phyloP scores from a whole-genome alignment of 73 alveolate species.

The Tetrahymena thermophila region DNA sequence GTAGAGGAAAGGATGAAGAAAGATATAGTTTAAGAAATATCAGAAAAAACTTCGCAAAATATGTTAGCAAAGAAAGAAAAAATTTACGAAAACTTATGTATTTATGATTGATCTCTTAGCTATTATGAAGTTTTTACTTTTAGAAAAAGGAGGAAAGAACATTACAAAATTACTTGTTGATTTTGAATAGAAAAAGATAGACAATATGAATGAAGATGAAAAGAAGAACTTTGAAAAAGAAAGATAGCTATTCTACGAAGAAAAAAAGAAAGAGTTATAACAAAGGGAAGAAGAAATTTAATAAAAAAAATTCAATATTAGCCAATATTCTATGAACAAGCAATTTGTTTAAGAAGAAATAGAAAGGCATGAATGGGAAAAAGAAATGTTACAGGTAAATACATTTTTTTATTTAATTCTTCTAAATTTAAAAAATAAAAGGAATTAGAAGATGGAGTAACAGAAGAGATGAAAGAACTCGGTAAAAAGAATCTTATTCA shows the following conservation, averaged over 20 bases:
- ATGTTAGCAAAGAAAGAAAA: background rate
- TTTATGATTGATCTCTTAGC: background rate
- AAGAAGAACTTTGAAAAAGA: background rate
- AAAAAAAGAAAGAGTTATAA: background rate
- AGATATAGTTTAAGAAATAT: background rate
- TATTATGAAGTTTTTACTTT: background rate
- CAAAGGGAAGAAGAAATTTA: background rate
- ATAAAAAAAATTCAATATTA: background rate
- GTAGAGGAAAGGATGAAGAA: background rate
- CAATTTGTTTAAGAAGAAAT: background rate
- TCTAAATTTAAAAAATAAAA: background rate
- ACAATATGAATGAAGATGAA: background rate
- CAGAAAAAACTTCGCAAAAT: background rate
- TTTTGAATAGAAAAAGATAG: background rate
- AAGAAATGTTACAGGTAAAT: background rate
- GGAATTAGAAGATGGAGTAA: constrained; percentile 1
- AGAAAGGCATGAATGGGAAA: background rate
- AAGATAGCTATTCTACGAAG: background rate
- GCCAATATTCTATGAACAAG: background rate
- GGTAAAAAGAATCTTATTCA: background rate
- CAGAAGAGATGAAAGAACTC: background rate
- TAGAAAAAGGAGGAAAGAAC: background rate
- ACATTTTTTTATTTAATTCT: background rate
- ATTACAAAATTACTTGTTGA: background rate
- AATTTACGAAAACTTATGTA: background rate